Base-by-base conservation (phyloP, 202 grass and related monocot genomes). In the Bolboschoenoplectus hybrid region DNA sequence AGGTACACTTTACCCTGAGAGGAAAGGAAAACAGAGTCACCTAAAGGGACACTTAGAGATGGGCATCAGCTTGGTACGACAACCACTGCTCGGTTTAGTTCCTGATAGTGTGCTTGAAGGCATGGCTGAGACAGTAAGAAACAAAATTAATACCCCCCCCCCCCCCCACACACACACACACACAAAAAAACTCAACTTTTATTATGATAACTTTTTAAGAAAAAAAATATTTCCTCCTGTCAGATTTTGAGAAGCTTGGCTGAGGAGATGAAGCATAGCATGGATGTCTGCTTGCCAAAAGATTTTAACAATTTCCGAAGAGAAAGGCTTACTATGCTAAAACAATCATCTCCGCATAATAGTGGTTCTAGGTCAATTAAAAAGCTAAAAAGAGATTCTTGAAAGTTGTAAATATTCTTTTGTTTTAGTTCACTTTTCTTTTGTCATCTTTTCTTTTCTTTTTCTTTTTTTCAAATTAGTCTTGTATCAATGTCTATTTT, bases 1-100 rank as follows among this genome's bases (percentile, higher is more conserved):
- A 16, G 96, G 96, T 57, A 69, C 66, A 43, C 89, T 98, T 70
- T 91, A 98, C 87, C 91, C 96, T 32, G 93, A 93, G 63, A 81
- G 89, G 85, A 88, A 89, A 83, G 91, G 87, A 67, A 85, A 71
- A 62, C 61, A 85, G 80, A 87, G 87, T 64, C 90, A 85, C 1
- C 74, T 90, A 26, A 87, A 57, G 68, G 95, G 93, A 19, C 87
- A 94, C 67, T 81, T 98, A 79, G 93, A 98, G 86, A 94, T 95
- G 89, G 84, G 78, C 61, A 88, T 94, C 56, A 90, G 90, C 55
- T 91, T 93, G 87, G 86, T 89, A 81, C 93, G 94, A 61, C 95
- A 93, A 67, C 95, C 93, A 4, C 85, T 91, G 66, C 90, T 98
- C 34, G 69, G 88, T 36, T 78, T 98, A 12, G 86, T 95, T 39